These are phyloP conservation scores for Barnettozyma californica DNA, from an alignment of 805 yeast genomes.

Conservation along the genomic window DNA sequence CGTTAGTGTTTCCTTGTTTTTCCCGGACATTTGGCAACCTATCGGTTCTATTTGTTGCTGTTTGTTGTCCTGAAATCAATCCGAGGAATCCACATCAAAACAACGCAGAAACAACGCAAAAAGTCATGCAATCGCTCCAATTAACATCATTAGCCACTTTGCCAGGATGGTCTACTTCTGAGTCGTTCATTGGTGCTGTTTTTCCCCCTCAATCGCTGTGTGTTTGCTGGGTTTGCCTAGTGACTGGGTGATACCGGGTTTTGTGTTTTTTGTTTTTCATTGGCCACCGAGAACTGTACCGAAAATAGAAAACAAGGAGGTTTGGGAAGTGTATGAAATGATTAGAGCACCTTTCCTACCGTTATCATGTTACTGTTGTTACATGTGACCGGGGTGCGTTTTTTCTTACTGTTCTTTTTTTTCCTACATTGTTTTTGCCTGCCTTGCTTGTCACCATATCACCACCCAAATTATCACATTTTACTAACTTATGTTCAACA, in stretches of 20 bases:
- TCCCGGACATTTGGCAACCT: neutral
- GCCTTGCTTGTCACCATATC: neutral
- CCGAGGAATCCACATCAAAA: neutral
- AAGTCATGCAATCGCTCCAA: conserved; percentile 23
- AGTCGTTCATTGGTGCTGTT: neutral
- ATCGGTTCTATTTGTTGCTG: neutral
- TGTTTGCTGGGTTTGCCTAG: neutral
- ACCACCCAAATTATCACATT: neutral
- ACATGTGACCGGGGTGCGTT: too few species aligned
- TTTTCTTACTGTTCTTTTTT: too few species aligned
- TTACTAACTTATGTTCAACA: conserved; percentile 19
- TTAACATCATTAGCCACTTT: neutral
- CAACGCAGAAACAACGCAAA: conserved; percentile 24
- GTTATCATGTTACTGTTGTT: neutral
- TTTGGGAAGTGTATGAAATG: too few species aligned
- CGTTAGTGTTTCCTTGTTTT: neutral
- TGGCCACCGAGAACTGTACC: neutral
- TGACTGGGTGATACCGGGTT: conserved; percentile 7
- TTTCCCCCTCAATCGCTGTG: neutral
- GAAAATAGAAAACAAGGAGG: neutral
- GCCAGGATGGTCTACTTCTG: neutral
- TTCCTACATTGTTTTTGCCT: too few species aligned
- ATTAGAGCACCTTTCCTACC: neutral
- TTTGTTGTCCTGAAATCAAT: neutral
- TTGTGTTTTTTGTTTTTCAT: neutral